Percentiles rank a stretch among this genome's conserved stretches.
Evolutionary conservation across 2,329 filamentous ascomycete genomes (phyloP).

Genomic region (Colletotrichum plurivorum): DNA sequence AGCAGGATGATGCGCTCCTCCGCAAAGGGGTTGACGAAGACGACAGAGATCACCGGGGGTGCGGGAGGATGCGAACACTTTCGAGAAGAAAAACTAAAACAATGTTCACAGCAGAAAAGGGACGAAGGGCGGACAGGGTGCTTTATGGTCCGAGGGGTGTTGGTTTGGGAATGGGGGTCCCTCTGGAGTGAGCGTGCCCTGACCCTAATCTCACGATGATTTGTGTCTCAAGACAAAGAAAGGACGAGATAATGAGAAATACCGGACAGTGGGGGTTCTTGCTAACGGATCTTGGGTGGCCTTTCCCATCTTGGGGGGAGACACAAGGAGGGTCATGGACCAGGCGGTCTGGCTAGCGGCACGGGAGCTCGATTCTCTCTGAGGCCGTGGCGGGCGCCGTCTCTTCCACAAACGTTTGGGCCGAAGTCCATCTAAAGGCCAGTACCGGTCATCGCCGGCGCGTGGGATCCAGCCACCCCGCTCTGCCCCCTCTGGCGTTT

Average conservation of each 20-base stretch:
- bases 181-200: constrained; percentile 14
- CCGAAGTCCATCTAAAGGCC: background rate
- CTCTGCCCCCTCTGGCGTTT: background rate
- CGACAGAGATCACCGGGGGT: background rate
- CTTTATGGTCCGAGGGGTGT: constrained; percentile 17
- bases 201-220: constrained; percentile 37
- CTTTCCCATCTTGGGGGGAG: constrained; percentile 10
- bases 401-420: background rate
- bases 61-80: background rate
- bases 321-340: background rate
- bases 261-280: constrained; percentile 27
- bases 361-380: constrained; percentile 13
- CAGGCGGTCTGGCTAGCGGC: constrained; percentile 28
- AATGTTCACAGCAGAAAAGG: background rate
- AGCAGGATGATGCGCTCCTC: background rate
- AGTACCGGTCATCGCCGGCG: constrained; percentile 10
- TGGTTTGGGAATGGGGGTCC: background rate
- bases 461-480: constrained; percentile 8
- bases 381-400: constrained; percentile 14
- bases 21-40: too few relatives aligned
- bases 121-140: background rate
- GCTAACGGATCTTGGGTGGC: constrained; percentile 18
- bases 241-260: constrained; percentile 1
- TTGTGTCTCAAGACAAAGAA: constrained; percentile 27
- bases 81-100: background rate